Evolutionary conservation across 768 basidiomycete genomes (phyloP).

Genomic region (Neoboletus subvelutipes): DNA sequence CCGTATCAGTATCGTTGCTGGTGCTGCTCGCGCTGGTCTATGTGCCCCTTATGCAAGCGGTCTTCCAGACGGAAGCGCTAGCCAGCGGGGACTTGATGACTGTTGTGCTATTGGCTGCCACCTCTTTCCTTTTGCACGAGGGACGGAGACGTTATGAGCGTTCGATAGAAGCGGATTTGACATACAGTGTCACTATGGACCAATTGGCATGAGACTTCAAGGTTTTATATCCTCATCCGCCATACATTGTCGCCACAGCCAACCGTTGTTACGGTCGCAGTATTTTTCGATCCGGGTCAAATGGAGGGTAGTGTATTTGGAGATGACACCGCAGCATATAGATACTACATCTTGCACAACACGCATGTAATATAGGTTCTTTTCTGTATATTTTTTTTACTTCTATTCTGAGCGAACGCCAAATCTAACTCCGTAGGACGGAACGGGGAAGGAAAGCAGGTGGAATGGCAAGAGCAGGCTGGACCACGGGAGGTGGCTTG

Average conservation of each 20-base stretch:
- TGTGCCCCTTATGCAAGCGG: conserved; percentile 82
- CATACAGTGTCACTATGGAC: conserved; percentile 50
- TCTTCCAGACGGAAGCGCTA: conserved; percentile 93
- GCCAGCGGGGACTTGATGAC: conserved; percentile 63
- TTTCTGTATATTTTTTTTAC: not conserved
- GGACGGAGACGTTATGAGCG: conserved; percentile 76
- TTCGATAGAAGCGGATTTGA: conserved; percentile 51
- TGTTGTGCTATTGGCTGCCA: conserved; percentile 63
- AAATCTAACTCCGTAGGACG: not conserved
- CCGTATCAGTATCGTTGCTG: conserved; percentile 82
- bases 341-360: conserved; percentile 7
- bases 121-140: conserved; percentile 75
- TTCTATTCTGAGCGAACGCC: not conserved
- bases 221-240: not conserved
- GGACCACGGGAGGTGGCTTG: conserved; percentile 17
- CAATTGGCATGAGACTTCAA: conserved; percentile 51
- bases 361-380: not conserved
- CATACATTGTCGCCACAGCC: not conserved
- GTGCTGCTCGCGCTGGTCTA: conserved; percentile 87
- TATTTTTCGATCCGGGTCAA: not conserved
- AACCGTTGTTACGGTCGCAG: no score
- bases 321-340: conserved; percentile 9
- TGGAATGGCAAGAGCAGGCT: conserved; percentile 26
- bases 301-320: not conserved
- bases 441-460: conserved; percentile 28